Conservation (phyloP, 805 yeast genomes). For the Saccharomyces mikatae region DNA sequence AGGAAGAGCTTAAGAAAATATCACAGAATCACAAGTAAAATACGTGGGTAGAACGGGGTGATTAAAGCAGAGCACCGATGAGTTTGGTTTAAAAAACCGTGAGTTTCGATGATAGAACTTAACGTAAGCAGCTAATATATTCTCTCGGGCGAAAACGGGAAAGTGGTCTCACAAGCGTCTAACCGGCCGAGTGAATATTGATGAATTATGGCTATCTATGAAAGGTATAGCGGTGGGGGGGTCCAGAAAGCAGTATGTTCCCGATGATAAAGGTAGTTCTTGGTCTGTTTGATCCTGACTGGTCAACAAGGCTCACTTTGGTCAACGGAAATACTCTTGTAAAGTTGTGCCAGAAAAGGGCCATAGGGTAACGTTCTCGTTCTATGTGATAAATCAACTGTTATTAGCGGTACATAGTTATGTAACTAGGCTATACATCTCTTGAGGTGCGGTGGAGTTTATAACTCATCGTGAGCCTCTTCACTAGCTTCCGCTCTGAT, state of each 20-base stretch:
- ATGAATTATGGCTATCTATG: not conserved
- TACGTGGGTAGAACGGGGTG: not conserved
- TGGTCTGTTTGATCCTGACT: not conserved
- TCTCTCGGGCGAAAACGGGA: not conserved
- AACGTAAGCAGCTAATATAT: not conserved
- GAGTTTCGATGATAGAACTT: not conserved
- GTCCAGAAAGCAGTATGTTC: not conserved
- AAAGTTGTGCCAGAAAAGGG: not conserved
- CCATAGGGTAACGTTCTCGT: not conserved
- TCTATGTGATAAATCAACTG: not conserved
- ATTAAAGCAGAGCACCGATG: not conserved
- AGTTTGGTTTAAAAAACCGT: not conserved
- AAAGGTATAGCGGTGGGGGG: not conserved
- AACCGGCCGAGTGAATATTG: not conserved
- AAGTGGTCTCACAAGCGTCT: not conserved
- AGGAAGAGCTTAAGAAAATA: not conserved
- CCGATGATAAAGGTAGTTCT: not conserved
- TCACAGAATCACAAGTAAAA: constrained; percentile 6
- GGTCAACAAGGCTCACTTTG: not conserved
- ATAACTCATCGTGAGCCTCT: not conserved
- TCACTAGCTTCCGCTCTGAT: not conserved
- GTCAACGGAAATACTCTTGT: not conserved
- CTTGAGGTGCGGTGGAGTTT: not conserved
- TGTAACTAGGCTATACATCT: not conserved
- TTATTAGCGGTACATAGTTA: not conserved